Evolutionary conservation across 108 stramenopile species (phyloP), one percentile per base, ranked within the genome.

Genomic region (Cyclostephanos tholiformis): DNA sequence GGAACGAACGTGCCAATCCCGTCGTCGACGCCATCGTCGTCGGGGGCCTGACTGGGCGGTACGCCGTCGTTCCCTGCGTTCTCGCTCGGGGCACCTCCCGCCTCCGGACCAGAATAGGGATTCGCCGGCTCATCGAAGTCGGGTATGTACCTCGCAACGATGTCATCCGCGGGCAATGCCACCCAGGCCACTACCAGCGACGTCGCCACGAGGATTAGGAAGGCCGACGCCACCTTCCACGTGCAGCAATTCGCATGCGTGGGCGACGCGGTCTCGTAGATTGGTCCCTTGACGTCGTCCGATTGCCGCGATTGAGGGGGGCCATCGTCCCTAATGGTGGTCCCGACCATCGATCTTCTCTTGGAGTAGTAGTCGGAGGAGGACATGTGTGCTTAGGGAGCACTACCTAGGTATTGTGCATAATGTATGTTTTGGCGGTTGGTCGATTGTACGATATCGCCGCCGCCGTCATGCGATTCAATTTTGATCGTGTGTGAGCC

Each of bases 191-290:
- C 32, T 2, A 81, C 63, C 2, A 81, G 50, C n/a, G 51, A 25
- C 2, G 48, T 26, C 9, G 75, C 74, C 4, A 81, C 67, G 2
- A 65, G 6, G 4, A 81, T 41, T 7, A 81, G 63, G 41, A 75
- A 81, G 53, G 57, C 46, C 17, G 75, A 12, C 1, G 80, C 80
- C 14, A 81, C 75, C 32, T 53, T 61, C 38, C 53, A 17, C 2
- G 74, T 81, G 35, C 80, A 81, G 61, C 71, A 63, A 38, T 79
- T 79, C 38, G 72, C 72, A 12, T 13, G 78, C 60, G 12, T 71
- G 61, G 0, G 72, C 26, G 67, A 46, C 36, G 59, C 12, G 30
- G 29, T 53, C 51, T 50, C 66, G 13, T 51, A 16, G 44, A 36
- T 36, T 30, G 39, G 60, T 3, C 50, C 52, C 13, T 74, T n/a